A percentile compares a stretch with the other conserved stretches of the same genome.
phyloP scores from a whole-genome alignment of 2,329 filamentous ascomycete genomes.

The Ophiocordyceps camponoti-rufipedis region DNA sequence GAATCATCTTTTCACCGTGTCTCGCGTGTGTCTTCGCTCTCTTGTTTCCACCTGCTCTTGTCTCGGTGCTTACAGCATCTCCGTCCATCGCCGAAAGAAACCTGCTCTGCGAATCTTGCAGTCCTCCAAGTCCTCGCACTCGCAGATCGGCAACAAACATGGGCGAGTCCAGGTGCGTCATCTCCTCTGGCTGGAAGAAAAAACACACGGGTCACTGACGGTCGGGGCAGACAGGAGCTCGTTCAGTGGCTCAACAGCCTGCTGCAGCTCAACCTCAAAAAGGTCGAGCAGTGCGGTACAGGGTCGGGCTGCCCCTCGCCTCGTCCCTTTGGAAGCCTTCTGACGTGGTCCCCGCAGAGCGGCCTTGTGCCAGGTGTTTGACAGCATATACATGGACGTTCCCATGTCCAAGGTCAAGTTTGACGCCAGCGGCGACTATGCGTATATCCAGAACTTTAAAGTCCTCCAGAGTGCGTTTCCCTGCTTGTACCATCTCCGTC shows the following conservation, averaged over 20 bases:
- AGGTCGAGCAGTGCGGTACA: constrained; percentile 97
- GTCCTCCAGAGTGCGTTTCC: constrained; percentile 66
- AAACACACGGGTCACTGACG: too few species aligned
- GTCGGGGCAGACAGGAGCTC: constrained; percentile 63
- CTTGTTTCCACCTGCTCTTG: too few species aligned
- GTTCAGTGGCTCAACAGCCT: constrained; percentile 95
- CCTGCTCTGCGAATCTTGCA: too few species aligned
- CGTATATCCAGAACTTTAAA: constrained; percentile 98
- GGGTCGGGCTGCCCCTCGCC: constrained; percentile 37
- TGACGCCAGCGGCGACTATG: constrained; percentile 93
- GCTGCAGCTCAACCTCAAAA: constrained; percentile 92
- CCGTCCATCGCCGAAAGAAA: too few species aligned
- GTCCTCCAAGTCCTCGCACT: too few species aligned
- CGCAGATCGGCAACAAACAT: constrained; percentile 7
- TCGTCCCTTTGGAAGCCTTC: not conserved
- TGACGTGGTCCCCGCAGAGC: constrained; percentile 37
- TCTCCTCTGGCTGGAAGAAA: too few species aligned
- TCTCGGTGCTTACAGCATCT: too few species aligned
- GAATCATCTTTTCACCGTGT: not conserved
- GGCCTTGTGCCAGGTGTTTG: constrained; percentile 91
- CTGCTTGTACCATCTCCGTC: too few species aligned
- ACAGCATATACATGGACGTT: constrained; percentile 92
- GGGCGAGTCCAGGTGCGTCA: constrained; percentile 25
- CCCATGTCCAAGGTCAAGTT: constrained; percentile 96
- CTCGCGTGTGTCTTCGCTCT: too few species aligned